These are phyloP conservation scores for Xylariaceae sp. DNA, from an alignment of 2,329 filamentous ascomycete species.

Conservation along the genomic window DNA sequence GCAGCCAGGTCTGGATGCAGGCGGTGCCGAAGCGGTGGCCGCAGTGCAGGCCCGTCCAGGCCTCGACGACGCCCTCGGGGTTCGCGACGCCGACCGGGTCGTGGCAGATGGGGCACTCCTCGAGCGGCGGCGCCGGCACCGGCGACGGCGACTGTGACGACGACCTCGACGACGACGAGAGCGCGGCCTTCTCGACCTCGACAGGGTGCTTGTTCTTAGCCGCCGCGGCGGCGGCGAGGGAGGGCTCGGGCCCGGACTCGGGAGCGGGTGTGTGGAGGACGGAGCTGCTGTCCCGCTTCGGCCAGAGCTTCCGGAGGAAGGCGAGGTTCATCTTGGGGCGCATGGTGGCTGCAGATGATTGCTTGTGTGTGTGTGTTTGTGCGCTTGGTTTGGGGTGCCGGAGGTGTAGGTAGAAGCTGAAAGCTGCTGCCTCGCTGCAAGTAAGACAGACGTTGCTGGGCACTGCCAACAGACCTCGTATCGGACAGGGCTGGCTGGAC, in stretches of 20 bases:
- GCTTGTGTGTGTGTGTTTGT: too few species aligned
- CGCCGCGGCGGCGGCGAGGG: too few species aligned
- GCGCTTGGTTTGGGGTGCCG: too few species aligned
- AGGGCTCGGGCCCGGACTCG: too few species aligned
- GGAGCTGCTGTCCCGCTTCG: slow-evolving; percentile 5
- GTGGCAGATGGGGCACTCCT: slow-evolving; percentile 36
- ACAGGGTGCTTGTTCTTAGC: too few species aligned
- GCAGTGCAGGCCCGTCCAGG: slow-evolving; percentile 34
- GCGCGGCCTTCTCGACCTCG: neutral
- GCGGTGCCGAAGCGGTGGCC: slow-evolving; percentile 35
- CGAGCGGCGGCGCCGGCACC: slow-evolving; percentile 9
- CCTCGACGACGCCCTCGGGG: slow-evolving; percentile 30
- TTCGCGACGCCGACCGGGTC: slow-evolving; percentile 30
- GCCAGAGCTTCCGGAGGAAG: slow-evolving; percentile 19
- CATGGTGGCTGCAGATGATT: slow-evolving; percentile 12
- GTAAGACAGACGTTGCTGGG: too few species aligned
- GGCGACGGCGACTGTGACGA: neutral
- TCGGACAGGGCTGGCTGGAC: too few species aligned
- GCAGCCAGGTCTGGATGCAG: slow-evolving; percentile 37
- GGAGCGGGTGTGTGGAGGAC: neutral
- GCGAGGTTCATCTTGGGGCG: slow-evolving; percentile 16
- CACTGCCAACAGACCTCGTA: too few species aligned
- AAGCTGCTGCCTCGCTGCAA: too few species aligned
- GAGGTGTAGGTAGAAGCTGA: too few species aligned
- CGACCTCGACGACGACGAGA: neutral